A percentile compares a stretch with the other conserved stretches of the same genome.
These are phyloP conservation scores for Cladophialophora chaetospira DNA, from an alignment of 2,329 filamentous ascomycete genomes.

Conservation along the genomic window DNA sequence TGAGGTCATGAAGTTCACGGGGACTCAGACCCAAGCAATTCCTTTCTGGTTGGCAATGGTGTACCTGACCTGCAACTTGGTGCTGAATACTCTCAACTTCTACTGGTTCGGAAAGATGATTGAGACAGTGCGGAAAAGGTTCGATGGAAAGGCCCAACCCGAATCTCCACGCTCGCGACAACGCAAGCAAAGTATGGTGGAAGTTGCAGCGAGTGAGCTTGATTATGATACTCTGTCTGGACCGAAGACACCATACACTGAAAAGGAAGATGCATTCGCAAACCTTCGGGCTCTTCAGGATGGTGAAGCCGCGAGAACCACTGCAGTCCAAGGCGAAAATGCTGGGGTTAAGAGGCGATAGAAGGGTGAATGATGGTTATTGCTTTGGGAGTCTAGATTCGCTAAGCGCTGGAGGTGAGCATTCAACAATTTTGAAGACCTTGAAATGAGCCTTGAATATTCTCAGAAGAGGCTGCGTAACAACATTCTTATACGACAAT, in stretches of 20 bases:
- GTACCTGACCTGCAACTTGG: conserved; percentile 61
- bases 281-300: conserved; percentile 8
- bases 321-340: conserved; percentile 15
- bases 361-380: neutral
- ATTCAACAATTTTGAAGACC: neutral
- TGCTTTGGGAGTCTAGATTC: neutral
- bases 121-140: conserved; percentile 63
- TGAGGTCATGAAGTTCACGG: conserved; percentile 54
- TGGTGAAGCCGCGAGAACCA: conserved; percentile 8
- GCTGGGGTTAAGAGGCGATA: conserved; percentile 19
- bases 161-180: conserved; percentile 34
- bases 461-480: neutral
- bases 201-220: conserved; percentile 30
- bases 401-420: neutral
- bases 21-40: conserved; percentile 42
- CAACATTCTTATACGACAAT: neutral
- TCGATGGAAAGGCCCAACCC: conserved; percentile 50
- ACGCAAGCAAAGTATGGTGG: conserved; percentile 32
- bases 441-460: neutral
- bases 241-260: conserved; percentile 23
- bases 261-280: conserved; percentile 15
- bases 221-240: conserved; percentile 35
- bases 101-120: conserved; percentile 72
- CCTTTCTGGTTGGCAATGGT: conserved; percentile 62
- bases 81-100: conserved; percentile 64